Evolutionary conservation across 306 rosid species (phyloP).

Genomic region (Prunus mume): DNA sequence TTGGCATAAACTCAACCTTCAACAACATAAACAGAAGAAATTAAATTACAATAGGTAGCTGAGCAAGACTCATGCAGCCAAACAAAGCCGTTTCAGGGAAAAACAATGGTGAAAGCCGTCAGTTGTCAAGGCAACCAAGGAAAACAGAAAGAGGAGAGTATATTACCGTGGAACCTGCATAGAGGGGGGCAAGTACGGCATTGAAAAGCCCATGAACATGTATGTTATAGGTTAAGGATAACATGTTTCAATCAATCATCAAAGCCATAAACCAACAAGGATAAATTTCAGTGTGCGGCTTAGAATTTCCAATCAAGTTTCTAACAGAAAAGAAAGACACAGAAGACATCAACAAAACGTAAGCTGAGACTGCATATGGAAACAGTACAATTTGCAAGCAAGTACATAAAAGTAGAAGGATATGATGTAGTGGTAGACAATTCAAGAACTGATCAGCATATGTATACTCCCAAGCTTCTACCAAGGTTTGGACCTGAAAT

Average conservation of each 20-base stretch:
- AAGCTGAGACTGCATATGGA: slow-evolving; percentile 5
- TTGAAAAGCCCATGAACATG: slow-evolving; percentile 97
- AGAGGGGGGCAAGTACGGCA: slow-evolving; percentile 86
- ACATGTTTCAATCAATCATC: slow-evolving; percentile 18
- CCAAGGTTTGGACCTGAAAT: slow-evolving; percentile 81
- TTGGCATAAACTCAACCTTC: slow-evolving; percentile 95
- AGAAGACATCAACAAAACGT: not conserved
- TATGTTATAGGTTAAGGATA: slow-evolving; percentile 58
- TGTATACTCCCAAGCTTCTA: slow-evolving; percentile 87
- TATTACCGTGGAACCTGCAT: slow-evolving; percentile 80
- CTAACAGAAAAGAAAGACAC: not conserved
- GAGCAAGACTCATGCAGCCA: slow-evolving; percentile 14
- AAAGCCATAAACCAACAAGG: not conserved
- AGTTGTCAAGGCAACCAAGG: not conserved
- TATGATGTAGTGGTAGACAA: slow-evolving; percentile 92
- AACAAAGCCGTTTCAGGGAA: not conserved
- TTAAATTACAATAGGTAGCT: slow-evolving; percentile 10
- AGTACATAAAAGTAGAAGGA: slow-evolving; percentile 43
- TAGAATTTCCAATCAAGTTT: not conserved
- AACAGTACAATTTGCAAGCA: not conserved
- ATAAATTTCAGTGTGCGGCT: not conserved
- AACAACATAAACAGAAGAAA: slow-evolving; percentile 32
- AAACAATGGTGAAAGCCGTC: slow-evolving; percentile 3
- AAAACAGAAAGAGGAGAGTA: not conserved
- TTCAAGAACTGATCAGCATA: slow-evolving; percentile 76